These are phyloP conservation scores for Citrullus amarus DNA, from an alignment of 306 rosid genomes.

Conservation along the genomic window DNA sequence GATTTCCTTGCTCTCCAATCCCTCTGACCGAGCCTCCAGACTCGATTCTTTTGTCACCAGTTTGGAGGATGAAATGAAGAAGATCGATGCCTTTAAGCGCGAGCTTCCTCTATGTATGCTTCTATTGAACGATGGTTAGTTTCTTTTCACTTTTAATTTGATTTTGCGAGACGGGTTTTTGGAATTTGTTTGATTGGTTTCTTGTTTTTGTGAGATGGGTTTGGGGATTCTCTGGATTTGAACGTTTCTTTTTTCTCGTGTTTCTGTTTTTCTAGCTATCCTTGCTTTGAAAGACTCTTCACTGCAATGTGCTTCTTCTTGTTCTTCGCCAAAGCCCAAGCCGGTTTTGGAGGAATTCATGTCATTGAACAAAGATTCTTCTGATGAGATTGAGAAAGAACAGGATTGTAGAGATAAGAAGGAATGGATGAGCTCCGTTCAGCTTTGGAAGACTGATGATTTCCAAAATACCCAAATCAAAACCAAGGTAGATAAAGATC, in stretches of 20 bases:
- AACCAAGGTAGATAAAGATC: constrained; percentile 36
- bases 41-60: constrained; percentile 35
- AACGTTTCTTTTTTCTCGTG: background rate
- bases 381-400: constrained; percentile 21
- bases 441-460: constrained; percentile 63
- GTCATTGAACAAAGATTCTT: constrained; percentile 51
- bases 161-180: background rate
- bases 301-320: constrained; percentile 26
- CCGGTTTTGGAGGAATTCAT: constrained; percentile 79
- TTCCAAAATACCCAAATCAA: constrained; percentile 22
- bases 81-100: constrained; percentile 89
- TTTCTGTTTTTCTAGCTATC: constrained; percentile 44
- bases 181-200: background rate
- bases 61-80: constrained; percentile 64
- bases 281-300: constrained; percentile 40
- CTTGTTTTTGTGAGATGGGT: background rate
- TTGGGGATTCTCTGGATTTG: background rate
- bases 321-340: constrained; percentile 11
- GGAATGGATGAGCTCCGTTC: constrained; percentile 97
- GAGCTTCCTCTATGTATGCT: constrained; percentile 92
- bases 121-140: constrained; percentile 70
- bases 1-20: constrained; percentile 25
- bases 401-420: constrained; percentile 69
- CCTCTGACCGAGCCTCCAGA: constrained; percentile 25
- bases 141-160: background rate